Percentiles rank a stretch among this genome's conserved stretches.
Evolutionary conservation across 306 rosid genomes (phyloP).

Genomic region (Cajanus cajan): DNA sequence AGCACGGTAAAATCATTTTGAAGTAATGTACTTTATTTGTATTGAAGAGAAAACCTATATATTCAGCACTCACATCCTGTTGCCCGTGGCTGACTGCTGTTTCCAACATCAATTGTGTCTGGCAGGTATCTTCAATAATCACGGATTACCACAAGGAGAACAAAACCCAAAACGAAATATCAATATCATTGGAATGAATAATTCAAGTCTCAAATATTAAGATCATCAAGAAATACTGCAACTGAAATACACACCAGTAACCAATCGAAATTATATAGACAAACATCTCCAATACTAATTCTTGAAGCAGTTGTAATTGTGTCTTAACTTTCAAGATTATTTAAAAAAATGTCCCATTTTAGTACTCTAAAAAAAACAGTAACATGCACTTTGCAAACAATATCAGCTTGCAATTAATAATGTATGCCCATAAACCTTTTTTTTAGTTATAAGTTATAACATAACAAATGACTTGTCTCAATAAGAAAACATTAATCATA

Average conservation of each 20-base stretch:
- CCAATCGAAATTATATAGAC: background rate
- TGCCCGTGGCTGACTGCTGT: conserved; percentile 77
- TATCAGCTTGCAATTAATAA: conserved; percentile 13
- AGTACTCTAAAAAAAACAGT: background rate
- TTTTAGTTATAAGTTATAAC: background rate
- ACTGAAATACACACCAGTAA: conserved; percentile 1
- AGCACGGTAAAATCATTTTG: conserved; percentile 31
- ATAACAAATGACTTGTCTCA: conserved; percentile 2
- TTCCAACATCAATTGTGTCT: conserved; percentile 91
- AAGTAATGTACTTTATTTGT: conserved; percentile 41
- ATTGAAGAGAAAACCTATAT: conserved; percentile 43
- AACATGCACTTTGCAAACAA: background rate
- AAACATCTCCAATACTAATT: conserved; percentile 10
- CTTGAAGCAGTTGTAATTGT: background rate
- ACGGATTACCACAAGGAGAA: conserved; percentile 32
- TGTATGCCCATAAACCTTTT: background rate
- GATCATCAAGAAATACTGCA: background rate
- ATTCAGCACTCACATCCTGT: conserved; percentile 90
- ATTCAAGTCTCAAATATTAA: background rate
- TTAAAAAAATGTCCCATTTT: background rate
- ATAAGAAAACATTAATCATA: conserved; percentile 6
- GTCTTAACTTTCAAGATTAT: background rate
- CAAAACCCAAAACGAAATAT: conserved; percentile 23
- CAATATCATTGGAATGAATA: conserved; percentile 13
- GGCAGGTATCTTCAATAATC: conserved; percentile 78